phyloP scores from a whole-genome alignment of 371 early-diverging fungal species.

The Mortierella sp. region DNA sequence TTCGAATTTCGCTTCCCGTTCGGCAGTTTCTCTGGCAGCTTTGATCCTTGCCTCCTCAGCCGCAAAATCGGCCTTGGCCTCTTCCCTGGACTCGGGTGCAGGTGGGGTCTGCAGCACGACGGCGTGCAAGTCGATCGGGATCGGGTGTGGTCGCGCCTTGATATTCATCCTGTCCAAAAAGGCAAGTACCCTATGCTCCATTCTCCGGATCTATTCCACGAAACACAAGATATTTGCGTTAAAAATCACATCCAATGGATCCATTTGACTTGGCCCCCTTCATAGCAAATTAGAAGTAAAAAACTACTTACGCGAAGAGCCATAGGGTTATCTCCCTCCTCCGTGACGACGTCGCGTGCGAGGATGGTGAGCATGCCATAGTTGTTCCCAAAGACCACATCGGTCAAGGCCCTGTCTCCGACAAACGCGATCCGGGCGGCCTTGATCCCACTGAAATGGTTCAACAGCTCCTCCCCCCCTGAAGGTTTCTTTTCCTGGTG shows the following conservation, averaged over 20 bases:
- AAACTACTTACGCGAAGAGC: constrained; percentile 68
- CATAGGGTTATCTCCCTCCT: constrained; percentile 82
- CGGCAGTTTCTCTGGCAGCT: neutral
- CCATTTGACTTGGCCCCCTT: neutral
- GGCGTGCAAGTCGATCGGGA: constrained; percentile 22
- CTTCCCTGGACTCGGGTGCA: constrained; percentile 14
- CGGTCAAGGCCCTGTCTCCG: constrained; percentile 93
- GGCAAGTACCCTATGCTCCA: constrained; percentile 63
- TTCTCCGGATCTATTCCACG: constrained; percentile 61
- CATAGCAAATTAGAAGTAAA: neutral
- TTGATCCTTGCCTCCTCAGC: constrained; percentile 1
- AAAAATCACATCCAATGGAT: neutral
- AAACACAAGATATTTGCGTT: neutral
- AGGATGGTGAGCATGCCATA: constrained; percentile 83
- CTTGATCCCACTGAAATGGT: constrained; percentile 48
- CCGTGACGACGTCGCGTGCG: constrained; percentile 77
- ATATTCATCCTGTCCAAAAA: constrained; percentile 41
- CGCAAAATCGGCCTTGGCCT: constrained; percentile 10
- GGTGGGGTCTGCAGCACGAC: constrained; percentile 24
- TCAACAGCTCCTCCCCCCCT: constrained; percentile 73
- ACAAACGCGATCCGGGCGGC: constrained; percentile 78
- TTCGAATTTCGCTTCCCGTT: neutral
- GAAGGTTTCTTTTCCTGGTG: constrained; percentile 85
- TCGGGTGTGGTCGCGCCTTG: constrained; percentile 17
- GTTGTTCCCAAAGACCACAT: constrained; percentile 87